These are phyloP conservation scores for Russula virescens DNA, from an alignment of 768 basidiomycete species.

Conservation along the genomic window DNA sequence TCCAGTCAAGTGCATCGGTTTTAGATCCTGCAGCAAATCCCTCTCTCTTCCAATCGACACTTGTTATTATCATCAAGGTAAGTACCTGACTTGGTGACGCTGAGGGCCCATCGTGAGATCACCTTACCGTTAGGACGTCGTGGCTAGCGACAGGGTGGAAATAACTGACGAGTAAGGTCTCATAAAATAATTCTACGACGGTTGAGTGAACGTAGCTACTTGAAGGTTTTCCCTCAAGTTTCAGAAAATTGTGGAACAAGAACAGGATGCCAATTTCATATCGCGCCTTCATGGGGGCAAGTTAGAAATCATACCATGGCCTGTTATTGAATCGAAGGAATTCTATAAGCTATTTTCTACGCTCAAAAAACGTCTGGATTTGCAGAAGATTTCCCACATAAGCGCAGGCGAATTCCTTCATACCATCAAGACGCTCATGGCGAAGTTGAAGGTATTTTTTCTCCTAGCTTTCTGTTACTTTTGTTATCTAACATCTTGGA, in stretches of 20 bases:
- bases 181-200: neutral
- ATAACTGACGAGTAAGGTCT: slow-evolving; percentile 49
- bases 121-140: slow-evolving; percentile 46
- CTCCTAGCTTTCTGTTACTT: neutral
- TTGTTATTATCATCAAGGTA: slow-evolving; percentile 64
- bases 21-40: slow-evolving; percentile 57
- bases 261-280: slow-evolving; percentile 59
- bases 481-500: slow-evolving; percentile 23
- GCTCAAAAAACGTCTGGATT: slow-evolving; percentile 43
- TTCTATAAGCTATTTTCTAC: slow-evolving; percentile 51
- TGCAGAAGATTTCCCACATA: slow-evolving; percentile 43
- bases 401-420: slow-evolving; percentile 51
- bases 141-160: slow-evolving; percentile 53
- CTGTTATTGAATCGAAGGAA: slow-evolving; percentile 54
- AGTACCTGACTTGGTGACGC: neutral
- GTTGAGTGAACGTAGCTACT: neutral
- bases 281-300: slow-evolving; percentile 51
- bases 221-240: slow-evolving; percentile 53
- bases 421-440: slow-evolving; percentile 59
- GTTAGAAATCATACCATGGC: slow-evolving; percentile 58
- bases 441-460: slow-evolving; percentile 49
- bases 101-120: neutral
- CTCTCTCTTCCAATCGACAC: slow-evolving; percentile 50
- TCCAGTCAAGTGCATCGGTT: slow-evolving; percentile 52
- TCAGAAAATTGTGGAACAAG: slow-evolving; percentile 53